Evolutionary conservation across 441 rosid genomes (phyloP).

Genomic region (Populus hybrid): DNA sequence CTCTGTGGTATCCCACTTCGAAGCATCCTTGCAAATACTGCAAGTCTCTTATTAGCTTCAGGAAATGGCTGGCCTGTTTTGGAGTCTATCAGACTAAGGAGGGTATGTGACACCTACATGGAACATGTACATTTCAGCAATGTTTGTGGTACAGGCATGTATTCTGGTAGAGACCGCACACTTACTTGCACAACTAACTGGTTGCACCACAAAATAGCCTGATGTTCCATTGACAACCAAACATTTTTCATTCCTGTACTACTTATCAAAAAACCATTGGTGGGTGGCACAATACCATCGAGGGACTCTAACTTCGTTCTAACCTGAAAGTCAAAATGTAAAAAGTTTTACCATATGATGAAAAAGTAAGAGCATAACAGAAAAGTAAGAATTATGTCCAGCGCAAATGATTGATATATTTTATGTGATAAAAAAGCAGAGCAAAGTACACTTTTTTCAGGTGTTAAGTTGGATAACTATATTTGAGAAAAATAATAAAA

Average conservation of each 20-base stretch:
- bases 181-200: conserved; percentile 96
- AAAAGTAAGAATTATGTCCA: neutral
- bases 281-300: conserved; percentile 89
- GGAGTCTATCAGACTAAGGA: conserved; percentile 88
- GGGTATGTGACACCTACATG: conserved; percentile 90
- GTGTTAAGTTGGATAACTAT: neutral
- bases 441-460: neutral
- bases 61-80: conserved; percentile 67
- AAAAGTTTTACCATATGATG: neutral
- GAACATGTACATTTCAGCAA: conserved; percentile 29
- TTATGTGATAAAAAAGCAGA: neutral
- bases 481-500: neutral
- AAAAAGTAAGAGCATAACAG: no score
- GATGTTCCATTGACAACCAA: conserved; percentile 99
- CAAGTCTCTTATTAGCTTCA: conserved; percentile 59
- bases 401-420: neutral
- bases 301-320: conserved; percentile 79
- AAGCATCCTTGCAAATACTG: conserved; percentile 76
- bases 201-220: conserved; percentile 97
- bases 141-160: conserved; percentile 2
- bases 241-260: conserved; percentile 92
- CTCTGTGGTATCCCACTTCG: conserved; percentile 75
- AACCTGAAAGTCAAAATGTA: conserved; percentile 46
- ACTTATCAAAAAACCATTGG: conserved; percentile 88
- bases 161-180: conserved; percentile 22